phyloP scores from a whole-genome alignment of 495 filamentous ascomycete species.

The Tuber magnatum region DNA sequence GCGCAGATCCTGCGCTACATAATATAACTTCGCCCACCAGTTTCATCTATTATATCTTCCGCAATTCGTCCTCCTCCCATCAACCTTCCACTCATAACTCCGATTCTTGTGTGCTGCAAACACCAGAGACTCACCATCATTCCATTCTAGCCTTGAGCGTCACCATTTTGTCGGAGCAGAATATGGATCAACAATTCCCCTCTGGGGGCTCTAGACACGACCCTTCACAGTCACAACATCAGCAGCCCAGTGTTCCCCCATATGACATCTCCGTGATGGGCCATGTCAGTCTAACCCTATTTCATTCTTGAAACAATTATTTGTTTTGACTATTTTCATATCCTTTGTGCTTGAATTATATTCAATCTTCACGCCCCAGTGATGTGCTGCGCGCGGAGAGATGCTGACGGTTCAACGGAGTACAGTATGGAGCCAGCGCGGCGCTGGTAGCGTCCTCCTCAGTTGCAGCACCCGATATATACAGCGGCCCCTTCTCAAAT shows the following conservation, averaged over 20 bases:
- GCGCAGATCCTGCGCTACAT: constrained; percentile 4
- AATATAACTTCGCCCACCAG: constrained; percentile 13
- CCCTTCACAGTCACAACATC: constrained; percentile 40
- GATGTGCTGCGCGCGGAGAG: constrained; percentile 34
- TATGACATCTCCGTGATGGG: constrained; percentile 42
- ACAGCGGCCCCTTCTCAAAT: constrained; percentile 92
- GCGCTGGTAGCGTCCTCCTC: constrained; percentile 45
- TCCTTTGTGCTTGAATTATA: constrained; percentile 26
- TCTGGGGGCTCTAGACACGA: constrained; percentile 39
- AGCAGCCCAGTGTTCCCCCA: constrained; percentile 38
- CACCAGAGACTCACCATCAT: constrained; percentile 14
- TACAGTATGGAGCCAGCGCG: constrained; percentile 46
- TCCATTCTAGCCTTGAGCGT: constrained; percentile 22
- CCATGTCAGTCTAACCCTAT: constrained; percentile 37
- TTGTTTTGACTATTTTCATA: constrained; percentile 36
- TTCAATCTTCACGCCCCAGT: constrained; percentile 20
- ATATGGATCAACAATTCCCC: constrained; percentile 40
- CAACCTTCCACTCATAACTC: constrained; percentile 2
- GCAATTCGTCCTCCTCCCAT: constrained; percentile 28
- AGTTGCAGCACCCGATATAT: constrained; percentile 61
- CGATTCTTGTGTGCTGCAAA: constrained; percentile 1
- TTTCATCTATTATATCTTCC: constrained; percentile 36
- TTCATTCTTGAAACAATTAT: constrained; percentile 35
- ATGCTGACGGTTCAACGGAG: constrained; percentile 26
- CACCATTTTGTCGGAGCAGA: constrained; percentile 35